Base-by-base conservation (phyloP, 345 rosid genomes). In the Rhodamnia rubescens region DNA sequence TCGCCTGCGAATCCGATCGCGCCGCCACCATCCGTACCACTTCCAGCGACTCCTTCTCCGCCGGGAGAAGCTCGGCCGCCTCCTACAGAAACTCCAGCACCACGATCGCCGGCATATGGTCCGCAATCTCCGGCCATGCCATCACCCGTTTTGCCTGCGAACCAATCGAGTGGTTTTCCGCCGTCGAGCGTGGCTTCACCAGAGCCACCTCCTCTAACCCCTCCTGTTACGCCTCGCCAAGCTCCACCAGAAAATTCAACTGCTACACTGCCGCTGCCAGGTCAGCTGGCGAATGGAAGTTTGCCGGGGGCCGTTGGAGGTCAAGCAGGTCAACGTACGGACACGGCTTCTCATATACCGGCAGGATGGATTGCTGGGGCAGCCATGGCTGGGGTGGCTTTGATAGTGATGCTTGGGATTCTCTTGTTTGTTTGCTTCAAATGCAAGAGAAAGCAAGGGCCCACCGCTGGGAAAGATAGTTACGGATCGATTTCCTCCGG, bases 311-410 rank as follows among this genome's bases (percentile, higher is more conserved):
- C 86, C 59, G 54, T 26, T 3, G 82, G 83, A 54, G 74, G 85
- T 40, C 83, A 88, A 83, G 57, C 56, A 21, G 90, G 87, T 50
- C 87, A 88, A 29, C 6, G 22, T 64, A n/a, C 86, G 51, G 87
- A 85, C 57, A 83, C 59, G 54, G 50, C 82, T 22, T 58, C 42
- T 42, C 75, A 51, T 58, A 6, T 26, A 50, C 51, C 84, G 64
- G 16, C 84, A 21, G 57, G 84, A 10, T 42, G 82, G 32, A 32
- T 82, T 8, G 59, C 78, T 8, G 87, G 87, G 32, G 49, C 53
- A 40, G 20, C 83, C 81, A 44, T 85, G 53, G 90, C 86, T 36
- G 90, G 88, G n/a, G 82, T 86, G 86, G 13, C 42, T 87, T 29
- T 64, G 44, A 32, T 64, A 20, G 44, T 64, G 11, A 64, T 64